phyloP scores from a whole-genome alignment of 768 basidiomycete species.

The Termitomyces sp. region DNA sequence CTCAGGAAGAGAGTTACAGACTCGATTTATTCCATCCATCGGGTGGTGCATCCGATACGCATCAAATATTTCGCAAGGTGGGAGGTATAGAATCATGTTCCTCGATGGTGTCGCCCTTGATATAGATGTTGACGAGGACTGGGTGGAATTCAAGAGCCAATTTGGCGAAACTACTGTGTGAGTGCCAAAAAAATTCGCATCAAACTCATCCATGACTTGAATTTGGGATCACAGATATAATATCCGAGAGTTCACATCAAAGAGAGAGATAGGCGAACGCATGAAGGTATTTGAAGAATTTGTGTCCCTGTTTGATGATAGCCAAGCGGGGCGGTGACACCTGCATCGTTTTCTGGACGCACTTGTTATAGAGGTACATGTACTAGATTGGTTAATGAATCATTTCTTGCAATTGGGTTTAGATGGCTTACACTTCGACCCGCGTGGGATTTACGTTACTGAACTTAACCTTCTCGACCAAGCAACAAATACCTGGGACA shows the following conservation, averaged over 20 bases:
- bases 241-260: conserved; percentile 27
- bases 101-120: conserved; percentile 34
- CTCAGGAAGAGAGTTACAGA: conserved; percentile 19
- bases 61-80: conserved; percentile 34
- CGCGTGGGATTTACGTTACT: conserved; percentile 19
- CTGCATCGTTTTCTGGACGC: not conserved
- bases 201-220: not conserved
- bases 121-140: conserved; percentile 39
- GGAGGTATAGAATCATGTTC: conserved; percentile 39
- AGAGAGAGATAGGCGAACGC: conserved; percentile 30
- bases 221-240: conserved; percentile 21
- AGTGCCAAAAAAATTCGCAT: conserved; percentile 3
- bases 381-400: not conserved
- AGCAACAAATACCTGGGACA: too few relatives aligned
- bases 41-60: conserved; percentile 40
- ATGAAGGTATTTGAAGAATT: conserved; percentile 39
- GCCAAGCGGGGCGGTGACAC: not conserved
- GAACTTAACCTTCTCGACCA: not conserved
- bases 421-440: conserved; percentile 11
- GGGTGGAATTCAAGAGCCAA: conserved; percentile 27
- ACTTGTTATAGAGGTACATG: not conserved
- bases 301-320: conserved; percentile 34
- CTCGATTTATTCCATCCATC: conserved; percentile 32
- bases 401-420: not conserved
- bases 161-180: conserved; percentile 25